phyloP scores from a whole-genome alignment of 768 basidiomycete genomes.

The Rhizopogon rudus region DNA sequence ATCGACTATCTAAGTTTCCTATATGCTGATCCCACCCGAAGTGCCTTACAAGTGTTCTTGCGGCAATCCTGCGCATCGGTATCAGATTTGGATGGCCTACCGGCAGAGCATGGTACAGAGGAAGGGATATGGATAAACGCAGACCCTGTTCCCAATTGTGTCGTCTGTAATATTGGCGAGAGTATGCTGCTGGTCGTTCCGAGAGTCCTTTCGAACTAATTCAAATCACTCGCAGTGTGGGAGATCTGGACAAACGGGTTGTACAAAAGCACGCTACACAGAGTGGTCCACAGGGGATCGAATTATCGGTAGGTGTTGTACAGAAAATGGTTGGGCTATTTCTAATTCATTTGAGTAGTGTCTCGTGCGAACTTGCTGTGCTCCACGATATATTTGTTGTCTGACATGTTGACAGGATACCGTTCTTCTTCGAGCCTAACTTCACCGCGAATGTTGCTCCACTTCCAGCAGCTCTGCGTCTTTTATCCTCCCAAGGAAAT shows the following conservation, averaged over 20 bases:
- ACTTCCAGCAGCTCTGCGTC: constrained; percentile 52
- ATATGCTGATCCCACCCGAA: constrained; percentile 74
- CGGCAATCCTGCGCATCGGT: constrained; percentile 33
- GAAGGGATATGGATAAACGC: constrained; percentile 78
- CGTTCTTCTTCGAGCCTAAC: constrained; percentile 94
- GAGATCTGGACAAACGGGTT: constrained; percentile 87
- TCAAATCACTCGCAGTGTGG: constrained; percentile 59
- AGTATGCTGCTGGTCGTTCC: constrained; percentile 44
- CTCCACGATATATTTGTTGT: not conserved
- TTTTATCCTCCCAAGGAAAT: constrained; percentile 13
- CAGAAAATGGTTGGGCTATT: not conserved
- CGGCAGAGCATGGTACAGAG: constrained; percentile 48
- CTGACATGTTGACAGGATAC: constrained; percentile 48
- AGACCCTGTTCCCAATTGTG: constrained; percentile 75
- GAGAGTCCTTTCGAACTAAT: not conserved
- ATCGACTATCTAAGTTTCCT: constrained; percentile 53
- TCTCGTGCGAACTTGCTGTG: constrained; percentile 53
- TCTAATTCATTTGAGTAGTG: constrained; percentile 33
- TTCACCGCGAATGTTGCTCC: constrained; percentile 69
- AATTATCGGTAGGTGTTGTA: constrained; percentile 49
- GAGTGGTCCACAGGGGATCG: constrained; percentile 71
- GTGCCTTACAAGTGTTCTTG: constrained; percentile 80
- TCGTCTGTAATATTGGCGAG: constrained; percentile 91
- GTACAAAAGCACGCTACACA: constrained; percentile 86
- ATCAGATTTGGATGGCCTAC: constrained; percentile 30